Base-by-base conservation (phyloP, 2,329 filamentous ascomycete species). In the Neopestalotiopsis rosae region DNA sequence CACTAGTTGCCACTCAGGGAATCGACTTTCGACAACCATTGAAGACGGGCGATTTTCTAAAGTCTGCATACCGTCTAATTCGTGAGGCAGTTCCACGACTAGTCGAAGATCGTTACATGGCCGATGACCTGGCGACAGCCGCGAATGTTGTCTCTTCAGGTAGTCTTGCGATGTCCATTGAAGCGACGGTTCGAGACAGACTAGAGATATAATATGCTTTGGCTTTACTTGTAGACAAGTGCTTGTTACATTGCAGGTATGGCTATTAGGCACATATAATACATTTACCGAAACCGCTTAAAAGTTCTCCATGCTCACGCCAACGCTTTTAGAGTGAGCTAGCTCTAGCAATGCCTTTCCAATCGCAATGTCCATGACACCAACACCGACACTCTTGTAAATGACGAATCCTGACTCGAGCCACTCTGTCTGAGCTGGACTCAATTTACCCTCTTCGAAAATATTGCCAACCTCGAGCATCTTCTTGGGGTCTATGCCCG, bases 341-440 rank as follows among this genome's bases (percentile, higher is more conserved):
- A 61, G 59, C 14, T 40, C 3, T 14, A 61, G 30, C 17, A 61
- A 13, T 40, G 30, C 30, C 30, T 34, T 13, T 12, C 59, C 59
- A 9, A 61, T 61, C 5, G 59, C 28, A 20, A 61, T 61, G n/a
- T 62, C 59, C 59, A 62, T 62, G 28, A 62, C 30, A n/a, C 59
- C 59, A 10, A 62, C 34, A 2, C 59, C 59, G 13, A 62, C 59
- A 32, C 59, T 62, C 34, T 62, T 62, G 59, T 62, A 62, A 40
- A 62, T 62, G 28, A 62, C 59, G 3, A 40, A 40, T 5, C 59
- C 59, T 13, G 30, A 20, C 17, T 62, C n/a, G 30, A 62, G 59
- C 59, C 59, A 62, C 59, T 62, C n/a, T 17, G 40, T 34, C 12
- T 38, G 28, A n/a, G 30, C 59, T 5, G 28, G 13, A 9, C 7